Conservation (phyloP, 23 red algal species). For the Porphyridium purpureum region DNA sequence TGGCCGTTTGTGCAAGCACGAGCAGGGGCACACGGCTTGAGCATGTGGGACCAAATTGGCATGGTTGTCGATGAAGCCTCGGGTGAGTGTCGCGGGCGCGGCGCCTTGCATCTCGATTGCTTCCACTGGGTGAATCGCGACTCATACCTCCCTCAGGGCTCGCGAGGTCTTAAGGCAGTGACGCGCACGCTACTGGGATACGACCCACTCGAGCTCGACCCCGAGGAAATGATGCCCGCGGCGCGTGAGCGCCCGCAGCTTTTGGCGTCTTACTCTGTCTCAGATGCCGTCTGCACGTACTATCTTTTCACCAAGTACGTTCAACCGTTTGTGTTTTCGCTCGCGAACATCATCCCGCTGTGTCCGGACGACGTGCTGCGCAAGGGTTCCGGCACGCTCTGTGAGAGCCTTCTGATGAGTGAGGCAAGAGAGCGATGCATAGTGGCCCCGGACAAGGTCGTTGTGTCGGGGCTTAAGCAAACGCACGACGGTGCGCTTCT, state of each 20-base stretch:
- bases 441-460: constrained; percentile 82
- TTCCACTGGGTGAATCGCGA: constrained; percentile 99
- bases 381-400: constrained; percentile 91
- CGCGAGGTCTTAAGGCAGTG: constrained; percentile 88
- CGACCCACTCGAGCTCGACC: constrained; percentile 86
- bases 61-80: no score
- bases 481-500: constrained; percentile 69
- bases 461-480: constrained; percentile 15
- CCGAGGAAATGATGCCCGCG: constrained; percentile 91
- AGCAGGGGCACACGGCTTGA: constrained; percentile 44
- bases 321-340: constrained; percentile 80
- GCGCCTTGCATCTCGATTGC: constrained; percentile 87
- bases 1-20: constrained; percentile 82
- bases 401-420: constrained; percentile 89
- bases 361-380: constrained; percentile 93
- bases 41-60: constrained; percentile 61
- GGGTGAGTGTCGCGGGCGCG: constrained; percentile 22
- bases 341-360: constrained; percentile 88
- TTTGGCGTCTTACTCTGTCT: constrained; percentile 91
- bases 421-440: constrained; percentile 58
- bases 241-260: constrained; percentile 44
- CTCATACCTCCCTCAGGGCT: constrained; percentile 95
- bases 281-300: constrained; percentile 95
- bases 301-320: constrained; percentile 95
- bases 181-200: constrained; percentile 80